These are phyloP conservation scores for Fusarium newnesense DNA, from an alignment of 2,329 filamentous ascomycete species.

Conservation along the genomic window DNA sequence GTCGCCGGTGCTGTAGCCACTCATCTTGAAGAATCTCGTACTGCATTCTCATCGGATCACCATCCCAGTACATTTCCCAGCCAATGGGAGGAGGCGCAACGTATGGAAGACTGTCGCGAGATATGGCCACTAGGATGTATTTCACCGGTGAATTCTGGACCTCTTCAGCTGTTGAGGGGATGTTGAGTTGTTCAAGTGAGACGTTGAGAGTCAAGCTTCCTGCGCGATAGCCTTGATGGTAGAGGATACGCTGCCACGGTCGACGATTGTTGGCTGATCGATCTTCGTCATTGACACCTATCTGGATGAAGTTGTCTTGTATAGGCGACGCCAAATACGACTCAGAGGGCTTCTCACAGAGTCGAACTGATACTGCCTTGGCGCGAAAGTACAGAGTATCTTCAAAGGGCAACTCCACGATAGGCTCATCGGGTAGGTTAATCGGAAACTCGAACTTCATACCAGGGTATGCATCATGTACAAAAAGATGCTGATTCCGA, in stretches of 20 bases:
- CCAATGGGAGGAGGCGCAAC: constrained; percentile 3
- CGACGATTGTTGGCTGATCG: constrained; percentile 3
- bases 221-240: constrained; percentile 20
- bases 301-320: constrained; percentile 4
- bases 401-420: background rate
- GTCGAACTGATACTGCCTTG: background rate
- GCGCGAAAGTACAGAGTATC: constrained; percentile 2
- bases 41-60: constrained; percentile 2
- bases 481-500: constrained; percentile 8
- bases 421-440: background rate
- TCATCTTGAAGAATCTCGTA: constrained; percentile 1
- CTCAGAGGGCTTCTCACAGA: background rate
- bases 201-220: constrained; percentile 9
- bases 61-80: constrained; percentile 14
- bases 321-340: background rate
- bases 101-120: constrained; percentile 1
- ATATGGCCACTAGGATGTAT: constrained; percentile 8
- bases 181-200: background rate
- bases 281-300: constrained; percentile 18
- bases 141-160: rapidly evolving
- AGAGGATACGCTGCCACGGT: constrained; percentile 19
- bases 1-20: background rate
- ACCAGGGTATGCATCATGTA: constrained; percentile 2
- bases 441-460: constrained; percentile 11
- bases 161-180: rapidly evolving